Base-by-base conservation (phyloP, 148 eudicot genomes). In the Rhododendron henanense region DNA sequence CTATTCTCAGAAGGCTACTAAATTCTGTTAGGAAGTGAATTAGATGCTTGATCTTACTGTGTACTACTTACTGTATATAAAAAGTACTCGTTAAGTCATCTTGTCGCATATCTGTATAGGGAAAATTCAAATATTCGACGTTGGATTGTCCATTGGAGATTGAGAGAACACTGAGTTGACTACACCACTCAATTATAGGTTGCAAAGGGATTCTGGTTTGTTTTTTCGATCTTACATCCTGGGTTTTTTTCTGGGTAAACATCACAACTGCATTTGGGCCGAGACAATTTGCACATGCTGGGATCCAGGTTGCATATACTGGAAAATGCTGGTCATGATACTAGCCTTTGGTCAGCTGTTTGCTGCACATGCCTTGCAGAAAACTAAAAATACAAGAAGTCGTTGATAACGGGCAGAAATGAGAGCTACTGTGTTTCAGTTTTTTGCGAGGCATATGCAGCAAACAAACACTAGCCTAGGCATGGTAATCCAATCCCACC, bases 1-100 rank as follows among this genome's bases (percentile, higher is more conserved):
- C 90, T 28, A 73, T 93, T 47, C 50, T 85, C 28, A 79, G 87
- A 84, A 89, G 91, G 87, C 82, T 90, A 82, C 86, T 15, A 13
- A 83, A 83, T 14, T 35, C 84, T 10, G 47, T 18, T 11, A 73
- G 83, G 65, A 47, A 78, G 78, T 85, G 74, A 79, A 78, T 19
- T 3, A 61, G 4, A 33, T 31, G 76, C 76, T 31, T 31, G 39
- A 71, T 31, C 76, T 28, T 69, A 69, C 75, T 4, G 5, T 69
- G 75, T 55, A 55, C 61, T 28, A 3, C 16, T 10, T 69, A 3
- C 16, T 69, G 37, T 16, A 15, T 75, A 3, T 37, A 55, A 18
- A 53, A 75, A 75, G 79, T 75, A 8, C 79, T 37, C 25, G 6
- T 39, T 75, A 37, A 35, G 23, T 37, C 13, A n/a, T 63, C 71